Conservation (phyloP, 805 yeast genomes). For the Zygosaccharomyces gambellarensis region DNA sequence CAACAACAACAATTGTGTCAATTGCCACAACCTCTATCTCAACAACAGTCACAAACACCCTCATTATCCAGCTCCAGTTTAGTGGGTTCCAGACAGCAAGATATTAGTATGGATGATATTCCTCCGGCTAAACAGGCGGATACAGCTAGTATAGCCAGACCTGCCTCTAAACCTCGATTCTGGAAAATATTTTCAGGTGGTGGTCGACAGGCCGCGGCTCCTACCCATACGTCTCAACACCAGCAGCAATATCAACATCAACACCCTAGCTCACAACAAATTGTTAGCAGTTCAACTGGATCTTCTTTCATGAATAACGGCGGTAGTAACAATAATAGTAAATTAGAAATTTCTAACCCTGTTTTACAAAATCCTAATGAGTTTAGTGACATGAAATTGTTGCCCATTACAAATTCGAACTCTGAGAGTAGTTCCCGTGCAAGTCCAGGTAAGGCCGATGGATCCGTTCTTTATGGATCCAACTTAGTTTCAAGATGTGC, state of each 20-base stretch:
- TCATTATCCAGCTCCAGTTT: background rate
- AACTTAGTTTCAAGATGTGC: slow-evolving; percentile 60
- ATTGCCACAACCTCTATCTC: background rate
- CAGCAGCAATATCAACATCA: slow-evolving; percentile 10
- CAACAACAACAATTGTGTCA: background rate
- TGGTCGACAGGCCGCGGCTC: slow-evolving; percentile 6
- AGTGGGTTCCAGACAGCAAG: slow-evolving; percentile 7
- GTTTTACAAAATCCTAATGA: slow-evolving; percentile 36
- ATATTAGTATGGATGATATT: slow-evolving; percentile 4
- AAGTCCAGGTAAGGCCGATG: slow-evolving; percentile 28
- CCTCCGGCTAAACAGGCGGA: slow-evolving; percentile 19
- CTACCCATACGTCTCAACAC: slow-evolving; percentile 6
- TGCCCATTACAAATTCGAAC: slow-evolving; percentile 18
- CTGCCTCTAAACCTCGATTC: slow-evolving; percentile 29
- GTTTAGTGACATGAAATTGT: slow-evolving; percentile 35
- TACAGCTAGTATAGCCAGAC: slow-evolving; percentile 23
- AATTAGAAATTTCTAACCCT: slow-evolving; percentile 36
- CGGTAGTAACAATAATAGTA: slow-evolving; percentile 12
- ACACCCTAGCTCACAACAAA: slow-evolving; percentile 6
- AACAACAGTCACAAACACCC: background rate
- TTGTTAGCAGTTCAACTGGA: slow-evolving; percentile 8
- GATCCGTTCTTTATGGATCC: slow-evolving; percentile 28
- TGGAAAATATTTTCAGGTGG: slow-evolving; percentile 32
- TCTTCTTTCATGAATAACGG: slow-evolving; percentile 8
- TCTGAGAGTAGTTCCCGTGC: slow-evolving; percentile 15